phyloP scores from a whole-genome alignment of 2,329 filamentous ascomycete species.

The Xylariaceae sp. region DNA sequence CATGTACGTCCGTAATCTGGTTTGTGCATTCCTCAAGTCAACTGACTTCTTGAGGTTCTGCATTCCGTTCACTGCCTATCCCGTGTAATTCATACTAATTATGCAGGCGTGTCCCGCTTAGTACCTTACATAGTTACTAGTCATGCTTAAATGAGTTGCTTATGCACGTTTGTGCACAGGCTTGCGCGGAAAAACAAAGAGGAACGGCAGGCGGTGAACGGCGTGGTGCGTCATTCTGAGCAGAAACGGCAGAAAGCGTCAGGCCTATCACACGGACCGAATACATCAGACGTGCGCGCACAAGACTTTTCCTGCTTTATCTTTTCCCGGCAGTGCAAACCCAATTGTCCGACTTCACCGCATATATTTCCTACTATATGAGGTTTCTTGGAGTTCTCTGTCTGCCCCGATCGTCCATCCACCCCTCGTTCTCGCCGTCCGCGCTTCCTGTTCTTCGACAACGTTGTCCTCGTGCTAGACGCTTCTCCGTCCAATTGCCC shows the following conservation, averaged over 20 bases:
- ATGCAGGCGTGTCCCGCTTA: too few relatives aligned
- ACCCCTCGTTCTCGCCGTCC: conserved; percentile 4
- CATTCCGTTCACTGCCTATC: too few relatives aligned
- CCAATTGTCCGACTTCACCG: not conserved
- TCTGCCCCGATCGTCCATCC: conserved; percentile 6
- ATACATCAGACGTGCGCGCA: not conserved
- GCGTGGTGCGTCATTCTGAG: conserved; percentile 18
- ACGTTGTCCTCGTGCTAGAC: conserved; percentile 4
- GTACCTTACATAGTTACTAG: too few relatives aligned
- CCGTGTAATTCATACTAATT: too few relatives aligned
- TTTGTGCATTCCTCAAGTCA: not conserved
- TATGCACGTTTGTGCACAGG: too few relatives aligned
- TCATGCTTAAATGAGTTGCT: too few relatives aligned
- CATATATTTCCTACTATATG: conserved; percentile 10
- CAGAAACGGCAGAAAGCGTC: conserved; percentile 15
- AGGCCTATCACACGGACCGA: conserved; percentile 18
- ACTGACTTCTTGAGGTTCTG: too few relatives aligned
- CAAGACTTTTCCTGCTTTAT: not conserved
- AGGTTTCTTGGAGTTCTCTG: conserved; percentile 1
- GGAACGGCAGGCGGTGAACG: conserved; percentile 15
- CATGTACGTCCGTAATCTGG: conserved; percentile 7
- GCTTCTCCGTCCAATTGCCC: conserved; percentile 19
- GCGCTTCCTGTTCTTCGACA: conserved; percentile 3
- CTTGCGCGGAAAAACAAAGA: not conserved
- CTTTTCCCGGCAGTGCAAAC: too few relatives aligned